These are phyloP conservation scores for Fusarium buharicum DNA, from an alignment of 2,329 filamentous ascomycete genomes.

Conservation along the genomic window DNA sequence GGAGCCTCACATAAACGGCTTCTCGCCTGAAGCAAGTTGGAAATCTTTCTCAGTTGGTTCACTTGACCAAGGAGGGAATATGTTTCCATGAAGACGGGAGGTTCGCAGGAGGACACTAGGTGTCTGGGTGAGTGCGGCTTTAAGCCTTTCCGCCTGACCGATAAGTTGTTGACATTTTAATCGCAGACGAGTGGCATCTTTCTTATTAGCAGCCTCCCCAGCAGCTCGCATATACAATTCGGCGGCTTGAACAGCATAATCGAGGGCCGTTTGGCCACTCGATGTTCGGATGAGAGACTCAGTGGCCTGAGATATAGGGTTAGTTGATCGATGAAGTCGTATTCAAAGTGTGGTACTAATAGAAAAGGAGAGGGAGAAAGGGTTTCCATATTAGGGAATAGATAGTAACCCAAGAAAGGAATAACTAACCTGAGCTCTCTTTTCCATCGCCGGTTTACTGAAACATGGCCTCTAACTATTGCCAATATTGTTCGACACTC, in stretches of 20 bases:
- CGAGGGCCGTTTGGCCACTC: slow-evolving; percentile 68
- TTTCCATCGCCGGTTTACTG: slow-evolving; percentile 50
- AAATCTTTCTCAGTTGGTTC: slow-evolving; percentile 73
- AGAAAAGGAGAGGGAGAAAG: no score
- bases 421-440: slow-evolving; percentile 51
- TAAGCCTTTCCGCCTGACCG: slow-evolving; percentile 79
- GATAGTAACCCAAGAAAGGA: neutral
- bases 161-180: slow-evolving; percentile 77
- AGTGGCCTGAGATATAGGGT: slow-evolving; percentile 47
- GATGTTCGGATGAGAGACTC: slow-evolving; percentile 52
- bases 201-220: slow-evolving; percentile 66
- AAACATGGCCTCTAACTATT: slow-evolving; percentile 38
- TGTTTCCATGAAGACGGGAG: slow-evolving; percentile 82
- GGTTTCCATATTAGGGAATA: neutral
- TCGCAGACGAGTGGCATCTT: slow-evolving; percentile 74
- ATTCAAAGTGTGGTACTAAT: neutral
- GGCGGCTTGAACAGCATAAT: slow-evolving; percentile 78
- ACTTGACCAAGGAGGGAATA: slow-evolving; percentile 86
- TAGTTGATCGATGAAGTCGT: slow-evolving; percentile 9
- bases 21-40: slow-evolving; percentile 57
- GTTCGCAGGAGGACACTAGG: slow-evolving; percentile 73
- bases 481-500: slow-evolving; percentile 20
- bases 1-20: slow-evolving; percentile 69
- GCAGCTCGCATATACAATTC: slow-evolving; percentile 85
- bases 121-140: slow-evolving; percentile 52